Percentiles rank a stretch among this genome's conserved stretches.
These are phyloP conservation scores for Blastomyces gilchristii DNA, from an alignment of 2,329 filamentous ascomycete genomes.

Conservation along the genomic window DNA sequence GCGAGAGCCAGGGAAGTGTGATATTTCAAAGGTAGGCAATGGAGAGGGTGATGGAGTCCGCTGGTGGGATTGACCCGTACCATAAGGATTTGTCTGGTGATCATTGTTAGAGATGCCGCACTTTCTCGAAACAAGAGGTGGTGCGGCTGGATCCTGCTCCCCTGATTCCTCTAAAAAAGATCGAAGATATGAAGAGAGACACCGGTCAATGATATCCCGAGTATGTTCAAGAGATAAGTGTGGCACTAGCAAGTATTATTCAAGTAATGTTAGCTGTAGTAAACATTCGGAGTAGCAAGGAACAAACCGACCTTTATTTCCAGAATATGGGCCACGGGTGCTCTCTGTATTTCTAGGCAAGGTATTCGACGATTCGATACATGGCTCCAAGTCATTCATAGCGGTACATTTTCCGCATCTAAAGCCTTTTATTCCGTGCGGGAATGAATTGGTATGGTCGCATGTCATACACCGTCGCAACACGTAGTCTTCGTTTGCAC, in stretches of 20 bases:
- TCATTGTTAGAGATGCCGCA: conserved; percentile 13
- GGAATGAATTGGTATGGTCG: conserved; percentile 70
- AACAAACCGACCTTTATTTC: conserved; percentile 3
- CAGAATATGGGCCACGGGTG: background rate
- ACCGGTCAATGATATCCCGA: conserved; percentile 46
- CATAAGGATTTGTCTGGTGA: conserved; percentile 8
- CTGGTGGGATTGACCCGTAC: background rate
- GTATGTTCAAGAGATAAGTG: conserved; percentile 52
- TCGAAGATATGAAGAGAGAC: conserved; percentile 43
- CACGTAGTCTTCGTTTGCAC: conserved; percentile 49
- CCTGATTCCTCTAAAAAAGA: conserved; percentile 26
- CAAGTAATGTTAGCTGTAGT: conserved; percentile 14
- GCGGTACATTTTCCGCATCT: conserved; percentile 76
- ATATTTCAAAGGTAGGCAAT: background rate
- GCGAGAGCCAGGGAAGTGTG: background rate
- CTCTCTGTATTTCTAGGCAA: background rate
- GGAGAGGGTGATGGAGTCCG: background rate
- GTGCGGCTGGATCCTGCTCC: conserved; percentile 9
- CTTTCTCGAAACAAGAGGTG: conserved; percentile 19
- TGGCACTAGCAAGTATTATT: conserved; percentile 13
- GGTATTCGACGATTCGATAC: conserved; percentile 17
- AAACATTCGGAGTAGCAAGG: background rate
- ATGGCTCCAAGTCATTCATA: conserved; percentile 63
- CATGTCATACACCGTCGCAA: conserved; percentile 79
- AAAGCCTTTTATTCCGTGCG: conserved; percentile 60